Evolutionary conservation across 2,329 filamentous ascomycete genomes (phyloP), one percentile per base, ranked within the genome.

Genomic region (Alternaria sp.): DNA sequence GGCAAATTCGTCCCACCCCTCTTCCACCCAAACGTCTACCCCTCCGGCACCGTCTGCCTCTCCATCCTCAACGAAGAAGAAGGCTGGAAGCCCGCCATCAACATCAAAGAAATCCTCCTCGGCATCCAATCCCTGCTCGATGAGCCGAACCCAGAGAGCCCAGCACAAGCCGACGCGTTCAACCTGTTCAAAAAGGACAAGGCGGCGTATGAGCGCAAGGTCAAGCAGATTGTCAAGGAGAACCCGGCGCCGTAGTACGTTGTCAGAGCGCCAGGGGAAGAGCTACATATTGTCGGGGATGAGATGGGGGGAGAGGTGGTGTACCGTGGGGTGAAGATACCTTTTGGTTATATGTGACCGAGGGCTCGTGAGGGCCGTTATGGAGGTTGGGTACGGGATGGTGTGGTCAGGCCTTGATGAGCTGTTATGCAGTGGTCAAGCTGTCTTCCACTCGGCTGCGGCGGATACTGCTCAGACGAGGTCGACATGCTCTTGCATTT

Each of bases 21-120:
- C 44, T 99, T 99, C 84, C 96, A 99, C 77, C 96, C 96, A 0
- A 99, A 99, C 80, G 96, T 99, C 71, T 99, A 99, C 79, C 96
- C 96, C 0, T 98, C 95, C 1, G 96, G 96, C 70, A 99, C 96
- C 51, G 96, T 99, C 66, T 99, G 96, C 78, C 87, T 99, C 21
- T 97, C 93, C 26, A 99, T 99, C 70, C 83, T 99, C 69, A 99
- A 98, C 82, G 96, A 99, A 80, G 96, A 99, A 74, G 96, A 99
- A 80, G 94, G 92, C 7, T 99, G 96, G 96, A 96, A 97, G 81
- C 96, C 96, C 1, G 95, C 96, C 7, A 99, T 99, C 76, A 99
- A 96, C 0, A 93, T 99, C 80, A 98, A 97, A 83, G 93, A 98
- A 82, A 98, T 99, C 67, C 87, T 98, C 6, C 87, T 98, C 1